These are phyloP conservation scores for Pharnaceum exiguum DNA, from an alignment of 148 eudicot species.

Conservation along the genomic window DNA sequence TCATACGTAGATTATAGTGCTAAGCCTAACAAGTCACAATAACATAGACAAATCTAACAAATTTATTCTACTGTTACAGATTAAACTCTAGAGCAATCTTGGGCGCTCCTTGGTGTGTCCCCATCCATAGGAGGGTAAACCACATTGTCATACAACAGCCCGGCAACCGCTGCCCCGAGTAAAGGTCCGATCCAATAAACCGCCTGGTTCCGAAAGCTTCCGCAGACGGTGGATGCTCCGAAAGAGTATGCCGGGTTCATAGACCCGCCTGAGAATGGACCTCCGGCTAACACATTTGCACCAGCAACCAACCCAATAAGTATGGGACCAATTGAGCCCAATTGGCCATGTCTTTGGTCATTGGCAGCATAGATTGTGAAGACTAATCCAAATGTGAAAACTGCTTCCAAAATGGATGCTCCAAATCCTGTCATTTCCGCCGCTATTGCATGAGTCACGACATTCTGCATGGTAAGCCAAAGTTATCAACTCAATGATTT, in stretches of 20 bases:
- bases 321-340: slow-evolving; percentile 57
- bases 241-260: slow-evolving; percentile 87
- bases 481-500: not conserved
- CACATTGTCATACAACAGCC: slow-evolving; percentile 67
- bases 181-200: slow-evolving; percentile 90
- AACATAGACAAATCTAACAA: not conserved
- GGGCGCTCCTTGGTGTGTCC: slow-evolving; percentile 17
- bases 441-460: slow-evolving; percentile 50
- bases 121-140: slow-evolving; percentile 43
- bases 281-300: slow-evolving; percentile 70
- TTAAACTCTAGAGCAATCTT: slow-evolving; percentile 19
- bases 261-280: slow-evolving; percentile 83
- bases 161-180: slow-evolving; percentile 66
- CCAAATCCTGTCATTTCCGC: slow-evolving; percentile 88
- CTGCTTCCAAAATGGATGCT: slow-evolving; percentile 70
- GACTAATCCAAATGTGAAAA: slow-evolving; percentile 73
- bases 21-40: not conserved
- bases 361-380: slow-evolving; percentile 55
- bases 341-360: slow-evolving; percentile 55
- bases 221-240: slow-evolving; percentile 61
- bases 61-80: not conserved
- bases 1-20: not conserved
- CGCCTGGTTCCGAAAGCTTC: slow-evolving; percentile 79
- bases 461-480: slow-evolving; percentile 35
- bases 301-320: slow-evolving; percentile 61